These are phyloP conservation scores for Boletellus sp. DNA, from an alignment of 768 basidiomycete genomes.

Conservation along the genomic window DNA sequence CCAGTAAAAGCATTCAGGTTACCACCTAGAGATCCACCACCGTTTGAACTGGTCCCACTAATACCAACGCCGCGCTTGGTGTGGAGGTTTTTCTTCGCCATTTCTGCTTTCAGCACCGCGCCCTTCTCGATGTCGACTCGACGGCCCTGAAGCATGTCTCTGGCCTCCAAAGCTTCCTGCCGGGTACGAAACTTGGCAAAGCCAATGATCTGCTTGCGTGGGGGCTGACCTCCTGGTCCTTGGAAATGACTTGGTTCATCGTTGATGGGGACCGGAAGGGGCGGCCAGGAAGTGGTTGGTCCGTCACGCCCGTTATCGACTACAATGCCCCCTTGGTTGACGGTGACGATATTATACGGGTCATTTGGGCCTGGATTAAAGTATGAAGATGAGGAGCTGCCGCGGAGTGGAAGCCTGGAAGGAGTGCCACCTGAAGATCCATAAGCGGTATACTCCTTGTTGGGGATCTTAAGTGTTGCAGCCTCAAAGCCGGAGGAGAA, in stretches of 20 bases:
- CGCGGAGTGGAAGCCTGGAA: conserved; percentile 35
- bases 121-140: conserved; percentile 93
- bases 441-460: conserved; percentile 82
- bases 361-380: conserved; percentile 59
- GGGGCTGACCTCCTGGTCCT: conserved; percentile 39
- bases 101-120: conserved; percentile 92
- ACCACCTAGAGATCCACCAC: conserved; percentile 29
- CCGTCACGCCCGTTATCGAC: conserved; percentile 76
- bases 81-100: conserved; percentile 99
- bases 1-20: conserved; percentile 22
- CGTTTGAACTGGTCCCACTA: conserved; percentile 33
- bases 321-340: conserved; percentile 81
- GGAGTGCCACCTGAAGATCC: conserved; percentile 41
- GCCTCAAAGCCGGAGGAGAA: conserved; percentile 96
- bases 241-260: conserved; percentile 35
- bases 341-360: conserved; percentile 79
- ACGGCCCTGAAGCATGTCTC: conserved; percentile 84
- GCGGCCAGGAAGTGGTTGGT: conserved; percentile 66
- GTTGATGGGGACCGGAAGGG: conserved; percentile 28
- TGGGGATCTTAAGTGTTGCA: conserved; percentile 95
- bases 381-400: conserved; percentile 34
- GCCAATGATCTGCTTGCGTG: conserved; percentile 95
- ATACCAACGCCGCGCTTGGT: conserved; percentile 89
- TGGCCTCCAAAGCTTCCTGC: conserved; percentile 80
- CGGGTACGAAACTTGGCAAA: conserved; percentile 94